Percentiles rank a stretch among this genome's conserved stretches.
Conservation (phyloP, 768 basidiomycete species). For the Boletus vermiculosoides region DNA sequence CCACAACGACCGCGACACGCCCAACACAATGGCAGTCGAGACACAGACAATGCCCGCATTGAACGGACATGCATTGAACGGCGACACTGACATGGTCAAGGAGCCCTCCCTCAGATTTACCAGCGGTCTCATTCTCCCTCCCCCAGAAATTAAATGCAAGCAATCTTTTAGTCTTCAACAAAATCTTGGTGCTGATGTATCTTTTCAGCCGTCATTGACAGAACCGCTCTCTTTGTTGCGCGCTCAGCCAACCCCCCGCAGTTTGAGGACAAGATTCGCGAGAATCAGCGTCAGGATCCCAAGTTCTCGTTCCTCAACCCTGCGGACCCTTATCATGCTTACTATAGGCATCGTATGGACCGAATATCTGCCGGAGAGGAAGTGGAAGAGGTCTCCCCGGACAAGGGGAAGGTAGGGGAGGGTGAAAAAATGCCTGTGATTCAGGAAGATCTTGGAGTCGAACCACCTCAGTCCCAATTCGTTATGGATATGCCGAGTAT, state of each 20-base stretch:
- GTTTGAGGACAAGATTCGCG: constrained; percentile 96
- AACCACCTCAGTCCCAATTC: constrained; percentile 81
- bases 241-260: constrained; percentile 90
- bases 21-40: constrained; percentile 47
- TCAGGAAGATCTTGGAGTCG: constrained; percentile 63
- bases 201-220: constrained; percentile 82
- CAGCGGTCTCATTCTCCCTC: constrained; percentile 90
- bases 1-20: constrained; percentile 16
- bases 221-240: constrained; percentile 88
- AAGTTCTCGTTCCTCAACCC: constrained; percentile 99
- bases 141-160: constrained; percentile 91
- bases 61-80: constrained; percentile 45
- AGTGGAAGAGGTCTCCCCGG: constrained; percentile 54
- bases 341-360: constrained; percentile 92
- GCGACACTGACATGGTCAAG: constrained; percentile 41
- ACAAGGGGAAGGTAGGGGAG: constrained; percentile 43
- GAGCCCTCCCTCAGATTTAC: constrained; percentile 54
- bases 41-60: constrained; percentile 36
- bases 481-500: constrained; percentile 85
- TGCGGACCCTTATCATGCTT: constrained; percentile 96
- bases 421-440: constrained; percentile 31
- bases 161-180: not conserved
- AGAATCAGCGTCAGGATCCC: constrained; percentile 93
- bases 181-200: constrained; percentile 6
- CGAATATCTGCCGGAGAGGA: constrained; percentile 74